Evolutionary conservation across 73 alveolate genomes (phyloP).

Genomic region (Breviolum minutum): DNA sequence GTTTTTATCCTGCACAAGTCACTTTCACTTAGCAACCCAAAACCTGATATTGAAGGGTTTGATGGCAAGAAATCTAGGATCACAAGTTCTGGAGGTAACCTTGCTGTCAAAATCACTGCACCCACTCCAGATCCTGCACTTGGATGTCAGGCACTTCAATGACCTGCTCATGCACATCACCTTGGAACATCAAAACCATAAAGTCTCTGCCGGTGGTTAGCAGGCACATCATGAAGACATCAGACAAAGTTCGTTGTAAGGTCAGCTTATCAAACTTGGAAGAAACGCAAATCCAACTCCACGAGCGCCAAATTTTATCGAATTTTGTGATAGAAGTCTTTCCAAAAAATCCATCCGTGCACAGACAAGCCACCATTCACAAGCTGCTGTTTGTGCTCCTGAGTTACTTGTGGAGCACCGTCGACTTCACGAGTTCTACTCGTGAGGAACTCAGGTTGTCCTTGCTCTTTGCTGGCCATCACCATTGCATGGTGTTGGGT

Average conservation of each 20-base stretch:
- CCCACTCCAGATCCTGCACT: conserved; percentile 13
- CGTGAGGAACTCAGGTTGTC: not conserved
- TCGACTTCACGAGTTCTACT: conserved; percentile 24
- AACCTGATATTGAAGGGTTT: too few species aligned
- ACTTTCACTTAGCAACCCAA: too few species aligned
- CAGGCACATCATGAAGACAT: too few species aligned
- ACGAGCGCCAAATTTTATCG: too few species aligned
- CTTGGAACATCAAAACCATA: not conserved
- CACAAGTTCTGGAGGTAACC: too few species aligned
- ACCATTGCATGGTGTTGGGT: conserved; percentile 74
- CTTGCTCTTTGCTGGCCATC: conserved; percentile 46
- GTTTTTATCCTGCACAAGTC: too few species aligned
- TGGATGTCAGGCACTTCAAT: conserved; percentile 60
- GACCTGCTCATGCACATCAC: conserved; percentile 45
- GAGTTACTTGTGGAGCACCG: conserved; percentile 69
- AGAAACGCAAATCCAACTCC: not conserved
- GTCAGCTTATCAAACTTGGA: not conserved
- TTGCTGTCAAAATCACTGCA: not conserved
- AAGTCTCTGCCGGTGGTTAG: too few species aligned
- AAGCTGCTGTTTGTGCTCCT: conserved; percentile 62
- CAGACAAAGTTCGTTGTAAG: too few species aligned
- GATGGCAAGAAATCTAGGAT: too few species aligned
- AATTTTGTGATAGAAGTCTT: too few species aligned
- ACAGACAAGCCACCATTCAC: conserved; percentile 46
- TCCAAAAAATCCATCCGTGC: too few species aligned